phyloP scores from a whole-genome alignment of 1,284 basidiomycete genomes.

The Phlebopus sp. region DNA sequence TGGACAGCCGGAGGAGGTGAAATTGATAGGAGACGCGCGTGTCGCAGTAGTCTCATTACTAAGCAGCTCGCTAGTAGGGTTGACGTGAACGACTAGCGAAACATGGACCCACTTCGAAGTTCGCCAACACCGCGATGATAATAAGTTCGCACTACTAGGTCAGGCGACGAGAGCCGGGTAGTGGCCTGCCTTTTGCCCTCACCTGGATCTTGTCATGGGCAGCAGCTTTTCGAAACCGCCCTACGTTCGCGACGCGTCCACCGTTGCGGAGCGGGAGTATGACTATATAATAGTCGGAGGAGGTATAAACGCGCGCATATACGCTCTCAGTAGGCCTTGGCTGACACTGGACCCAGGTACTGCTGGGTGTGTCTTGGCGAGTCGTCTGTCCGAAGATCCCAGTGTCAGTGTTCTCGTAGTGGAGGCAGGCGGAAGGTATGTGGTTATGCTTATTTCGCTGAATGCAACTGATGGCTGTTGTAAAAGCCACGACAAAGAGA shows the following conservation, averaged over 20 bases:
- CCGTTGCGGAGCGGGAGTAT: not conserved
- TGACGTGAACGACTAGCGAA: too few relatives aligned
- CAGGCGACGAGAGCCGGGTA: not conserved
- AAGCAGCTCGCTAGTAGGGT: too few relatives aligned
- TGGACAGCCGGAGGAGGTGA: not conserved
- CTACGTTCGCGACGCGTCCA: not conserved
- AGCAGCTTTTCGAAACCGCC: not conserved
- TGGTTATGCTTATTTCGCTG: not conserved
- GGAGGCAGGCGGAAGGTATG: slow-evolving; percentile 28
- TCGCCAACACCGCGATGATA: too few relatives aligned
- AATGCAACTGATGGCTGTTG: not conserved
- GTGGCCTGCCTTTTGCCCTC: slow-evolving; percentile 6
- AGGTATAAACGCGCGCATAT: not conserved
- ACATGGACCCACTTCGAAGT: too few relatives aligned
- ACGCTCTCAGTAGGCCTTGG: not conserved
- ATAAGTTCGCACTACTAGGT: too few relatives aligned
- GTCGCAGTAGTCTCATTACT: too few relatives aligned
- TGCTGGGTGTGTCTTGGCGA: slow-evolving; percentile 36
- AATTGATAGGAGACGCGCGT: too few relatives aligned
- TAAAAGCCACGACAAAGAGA: not conserved
- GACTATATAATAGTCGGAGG: slow-evolving; percentile 7
- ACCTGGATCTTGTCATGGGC: not conserved
- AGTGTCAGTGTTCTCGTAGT: slow-evolving; percentile 31
- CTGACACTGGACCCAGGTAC: slow-evolving; percentile 26
- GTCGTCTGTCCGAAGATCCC: slow-evolving; percentile 29